Conservation (phyloP, 306 rosid genomes). For the Alnus glutinosa region DNA sequence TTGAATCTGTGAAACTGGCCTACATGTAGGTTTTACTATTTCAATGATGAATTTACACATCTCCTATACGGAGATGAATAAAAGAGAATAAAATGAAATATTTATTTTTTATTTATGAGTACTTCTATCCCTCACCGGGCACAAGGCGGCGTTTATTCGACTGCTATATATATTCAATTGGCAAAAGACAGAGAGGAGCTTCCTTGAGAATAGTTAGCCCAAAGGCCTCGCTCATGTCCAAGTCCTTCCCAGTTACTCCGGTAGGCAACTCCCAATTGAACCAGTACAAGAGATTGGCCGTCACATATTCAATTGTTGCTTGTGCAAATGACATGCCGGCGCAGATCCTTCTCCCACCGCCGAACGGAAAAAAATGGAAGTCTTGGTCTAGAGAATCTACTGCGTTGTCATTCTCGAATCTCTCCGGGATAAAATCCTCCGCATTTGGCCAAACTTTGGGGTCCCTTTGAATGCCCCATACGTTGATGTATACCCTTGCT, state of each 20-base stretch:
- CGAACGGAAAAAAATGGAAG: slow-evolving; percentile 28
- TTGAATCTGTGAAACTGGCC: no score
- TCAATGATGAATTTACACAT: no score
- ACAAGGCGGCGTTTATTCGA: no score
- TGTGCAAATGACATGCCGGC: slow-evolving; percentile 27
- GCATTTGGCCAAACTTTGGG: slow-evolving; percentile 32
- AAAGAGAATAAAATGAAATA: no score
- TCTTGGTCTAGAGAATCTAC: slow-evolving; percentile 24
- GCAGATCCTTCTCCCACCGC: slow-evolving; percentile 37
- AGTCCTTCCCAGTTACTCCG: not conserved
- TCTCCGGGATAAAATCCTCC: slow-evolving; percentile 33
- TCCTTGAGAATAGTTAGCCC: not conserved
- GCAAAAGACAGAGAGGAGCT: not conserved
- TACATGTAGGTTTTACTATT: no score
- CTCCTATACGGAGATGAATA: no score
- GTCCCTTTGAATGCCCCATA: slow-evolving; percentile 36
- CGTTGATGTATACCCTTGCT: slow-evolving; percentile 27
- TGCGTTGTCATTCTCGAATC: slow-evolving; percentile 7
- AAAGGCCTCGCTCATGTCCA: not conserved
- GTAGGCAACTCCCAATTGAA: not conserved
- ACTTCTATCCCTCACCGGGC: no score
- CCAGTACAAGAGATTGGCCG: slow-evolving; percentile 16
- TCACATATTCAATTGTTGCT: not conserved
- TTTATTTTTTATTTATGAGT: no score
- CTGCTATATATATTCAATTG: not conserved